phyloP scores from a whole-genome alignment of 2,329 filamentous ascomycete genomes.

The Geosmithia putterillii region DNA sequence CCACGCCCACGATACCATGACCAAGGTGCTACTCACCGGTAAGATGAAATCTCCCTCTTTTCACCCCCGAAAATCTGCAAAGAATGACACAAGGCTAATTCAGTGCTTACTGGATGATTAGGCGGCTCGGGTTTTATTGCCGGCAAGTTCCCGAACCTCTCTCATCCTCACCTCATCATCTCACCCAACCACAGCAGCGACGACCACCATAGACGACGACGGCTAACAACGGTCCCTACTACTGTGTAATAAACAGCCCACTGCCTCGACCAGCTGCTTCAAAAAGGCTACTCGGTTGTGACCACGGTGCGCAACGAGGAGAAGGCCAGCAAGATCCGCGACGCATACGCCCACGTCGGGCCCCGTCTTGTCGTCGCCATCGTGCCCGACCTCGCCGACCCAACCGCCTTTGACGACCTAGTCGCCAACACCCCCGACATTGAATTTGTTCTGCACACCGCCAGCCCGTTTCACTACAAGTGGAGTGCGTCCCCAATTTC shows the following conservation, averaged over 20 bases:
- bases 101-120: conserved; percentile 4
- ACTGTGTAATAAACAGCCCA: conserved; percentile 25
- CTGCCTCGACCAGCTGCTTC: conserved; percentile 40
- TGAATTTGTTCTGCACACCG: conserved; percentile 47
- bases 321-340: conserved; percentile 38
- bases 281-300: conserved; percentile 36
- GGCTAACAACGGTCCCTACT: background rate
- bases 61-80: too few relatives aligned
- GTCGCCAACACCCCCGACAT: conserved; percentile 31
- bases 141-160: conserved; percentile 9
- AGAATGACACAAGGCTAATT: background rate
- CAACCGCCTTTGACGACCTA: conserved; percentile 60
- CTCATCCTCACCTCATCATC: background rate
- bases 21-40: conserved; percentile 19
- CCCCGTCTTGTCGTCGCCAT: conserved; percentile 40
- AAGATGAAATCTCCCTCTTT: background rate
- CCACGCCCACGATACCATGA: too few relatives aligned
- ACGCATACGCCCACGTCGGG: conserved; percentile 29
- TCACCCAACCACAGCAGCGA: background rate
- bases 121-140: conserved; percentile 22
- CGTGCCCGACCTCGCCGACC: conserved; percentile 65
- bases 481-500: conserved; percentile 19
- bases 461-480: conserved; percentile 46
- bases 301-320: conserved; percentile 43
- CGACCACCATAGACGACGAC: background rate